A percentile compares a stretch with the other conserved stretches of the same genome.
Evolutionary conservation across 805 yeast genomes (phyloP).

Genomic region (Sugiyamaella smithiae): DNA sequence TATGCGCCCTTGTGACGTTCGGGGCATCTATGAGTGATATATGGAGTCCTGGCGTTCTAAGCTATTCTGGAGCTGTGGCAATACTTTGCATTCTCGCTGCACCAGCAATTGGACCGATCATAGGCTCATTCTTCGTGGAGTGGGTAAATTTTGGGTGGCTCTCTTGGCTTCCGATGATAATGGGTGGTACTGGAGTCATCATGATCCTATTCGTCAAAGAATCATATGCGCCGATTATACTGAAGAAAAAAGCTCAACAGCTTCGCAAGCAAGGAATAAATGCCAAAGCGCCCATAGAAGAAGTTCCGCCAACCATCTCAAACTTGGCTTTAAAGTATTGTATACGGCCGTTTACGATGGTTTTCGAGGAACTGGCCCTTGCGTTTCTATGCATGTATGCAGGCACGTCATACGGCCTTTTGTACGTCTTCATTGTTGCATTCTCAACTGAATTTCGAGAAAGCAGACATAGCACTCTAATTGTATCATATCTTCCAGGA

Average conservation of each 20-base stretch:
- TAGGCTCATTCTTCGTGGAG: conserved; percentile 44
- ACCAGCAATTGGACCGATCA: conserved; percentile 41
- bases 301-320: conserved; percentile 25
- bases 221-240: conserved; percentile 10
- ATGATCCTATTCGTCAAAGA: conserved; percentile 6
- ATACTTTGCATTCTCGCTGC: conserved; percentile 40
- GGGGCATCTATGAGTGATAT: conserved; percentile 51
- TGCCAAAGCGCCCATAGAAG: conserved; percentile 12
- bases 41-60: conserved; percentile 41
- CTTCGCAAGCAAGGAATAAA: conserved; percentile 10
- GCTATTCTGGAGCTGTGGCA: conserved; percentile 43
- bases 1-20: conserved; percentile 49
- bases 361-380: conserved; percentile 31
- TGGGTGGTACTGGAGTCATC: conserved; percentile 18
- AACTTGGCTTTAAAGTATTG: conserved; percentile 38
- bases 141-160: conserved; percentile 50
- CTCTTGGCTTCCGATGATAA: conserved; percentile 43
- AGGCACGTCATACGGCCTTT: conserved; percentile 32
- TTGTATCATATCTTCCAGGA: conserved; percentile 9
- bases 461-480: conserved; percentile 1
- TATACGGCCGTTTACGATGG: conserved; percentile 24
- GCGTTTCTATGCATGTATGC: conserved; percentile 30
- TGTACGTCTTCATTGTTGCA: conserved; percentile 33
- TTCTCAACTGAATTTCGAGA: conserved; percentile 29
- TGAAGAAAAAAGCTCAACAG: conserved; percentile 5